Evolutionary conservation across 2,329 filamentous ascomycete genomes (phyloP).

Genomic region (Orbilia blumenaviensis): DNA sequence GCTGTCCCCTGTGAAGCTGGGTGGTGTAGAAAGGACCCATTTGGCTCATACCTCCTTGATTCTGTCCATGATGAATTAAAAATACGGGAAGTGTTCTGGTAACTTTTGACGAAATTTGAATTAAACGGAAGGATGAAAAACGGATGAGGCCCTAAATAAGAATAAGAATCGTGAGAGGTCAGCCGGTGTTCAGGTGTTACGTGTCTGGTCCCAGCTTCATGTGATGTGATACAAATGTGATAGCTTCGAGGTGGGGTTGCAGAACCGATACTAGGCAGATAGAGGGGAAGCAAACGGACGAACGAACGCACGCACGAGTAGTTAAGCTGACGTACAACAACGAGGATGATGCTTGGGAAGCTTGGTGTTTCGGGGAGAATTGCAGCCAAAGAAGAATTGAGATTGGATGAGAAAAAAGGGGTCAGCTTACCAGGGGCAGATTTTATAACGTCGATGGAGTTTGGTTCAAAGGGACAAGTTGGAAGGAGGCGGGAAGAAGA

Average conservation of each 20-base stretch:
- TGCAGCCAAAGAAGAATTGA: not conserved
- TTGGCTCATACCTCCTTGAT: conserved; percentile 58
- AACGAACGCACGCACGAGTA: not conserved
- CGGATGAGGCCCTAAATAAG: not conserved
- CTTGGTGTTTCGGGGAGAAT: not conserved
- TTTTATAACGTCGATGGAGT: conserved; percentile 3
- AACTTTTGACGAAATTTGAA: not conserved
- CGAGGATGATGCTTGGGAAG: not conserved
- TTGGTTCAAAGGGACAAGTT: conserved; percentile 2
- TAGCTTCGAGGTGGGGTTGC: conserved; percentile 35
- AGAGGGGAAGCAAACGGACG: conserved; percentile 28
- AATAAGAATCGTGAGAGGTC: conserved; percentile 46
- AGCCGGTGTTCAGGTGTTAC: conserved; percentile 36
- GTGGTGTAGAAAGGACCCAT: no score
- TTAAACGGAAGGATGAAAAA: not conserved
- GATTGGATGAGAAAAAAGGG: conserved; percentile 1
- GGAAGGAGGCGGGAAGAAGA: conserved; percentile 21
- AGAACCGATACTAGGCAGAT: not conserved
- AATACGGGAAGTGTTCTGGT: not conserved
- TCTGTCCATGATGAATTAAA: conserved; percentile 57
- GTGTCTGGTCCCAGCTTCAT: not conserved
- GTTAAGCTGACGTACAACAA: not conserved
- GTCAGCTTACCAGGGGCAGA: conserved; percentile 16
- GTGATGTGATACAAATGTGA: conserved; percentile 15
- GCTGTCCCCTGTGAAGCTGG: no score